phyloP scores from a whole-genome alignment of 352 stramenopile species.

The Pythium brassicae region DNA sequence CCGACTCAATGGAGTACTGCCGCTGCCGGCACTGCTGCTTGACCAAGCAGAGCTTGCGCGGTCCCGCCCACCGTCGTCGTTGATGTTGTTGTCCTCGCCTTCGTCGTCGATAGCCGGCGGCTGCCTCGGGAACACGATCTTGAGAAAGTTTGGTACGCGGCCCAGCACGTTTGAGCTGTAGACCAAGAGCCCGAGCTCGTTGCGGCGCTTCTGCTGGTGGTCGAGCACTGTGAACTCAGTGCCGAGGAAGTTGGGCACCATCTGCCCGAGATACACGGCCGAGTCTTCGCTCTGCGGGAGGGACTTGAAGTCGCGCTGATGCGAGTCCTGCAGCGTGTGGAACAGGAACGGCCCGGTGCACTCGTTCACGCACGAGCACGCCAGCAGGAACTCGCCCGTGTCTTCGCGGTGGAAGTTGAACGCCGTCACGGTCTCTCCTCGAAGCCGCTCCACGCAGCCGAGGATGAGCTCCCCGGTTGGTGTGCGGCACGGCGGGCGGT shows the following conservation, averaged over 20 bases:
- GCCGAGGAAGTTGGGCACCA: slow-evolving; percentile 77
- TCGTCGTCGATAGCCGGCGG: slow-evolving; percentile 11
- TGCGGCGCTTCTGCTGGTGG: slow-evolving; percentile 58
- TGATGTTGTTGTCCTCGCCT: slow-evolving; percentile 8
- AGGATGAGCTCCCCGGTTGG: slow-evolving; percentile 34
- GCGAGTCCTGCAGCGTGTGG: slow-evolving; percentile 76
- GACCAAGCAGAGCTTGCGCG: slow-evolving; percentile 27
- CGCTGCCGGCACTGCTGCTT: too few species aligned
- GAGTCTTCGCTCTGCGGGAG: slow-evolving; percentile 74
- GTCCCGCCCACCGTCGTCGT: slow-evolving; percentile 10
- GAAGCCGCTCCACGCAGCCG: slow-evolving; percentile 66
- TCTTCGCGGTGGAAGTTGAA: slow-evolving; percentile 83
- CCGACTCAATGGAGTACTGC: slow-evolving; percentile 42
- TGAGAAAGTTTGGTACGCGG: slow-evolving; percentile 68
- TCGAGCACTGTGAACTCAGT: slow-evolving; percentile 84
- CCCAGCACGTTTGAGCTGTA: slow-evolving; percentile 82
- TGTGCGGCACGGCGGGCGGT: slow-evolving; percentile 23
- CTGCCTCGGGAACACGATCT: slow-evolving; percentile 47
- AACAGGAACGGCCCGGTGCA: slow-evolving; percentile 72
- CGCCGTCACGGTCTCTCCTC: slow-evolving; percentile 72
- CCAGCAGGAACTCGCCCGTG: slow-evolving; percentile 73
- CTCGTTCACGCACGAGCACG: slow-evolving; percentile 68
- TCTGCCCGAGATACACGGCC: slow-evolving; percentile 73
- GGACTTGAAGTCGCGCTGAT: slow-evolving; percentile 64
- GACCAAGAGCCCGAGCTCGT: slow-evolving; percentile 72